phyloP scores from a whole-genome alignment of 169 alveolate genomes.

The Plasmodium coatneyi region DNA sequence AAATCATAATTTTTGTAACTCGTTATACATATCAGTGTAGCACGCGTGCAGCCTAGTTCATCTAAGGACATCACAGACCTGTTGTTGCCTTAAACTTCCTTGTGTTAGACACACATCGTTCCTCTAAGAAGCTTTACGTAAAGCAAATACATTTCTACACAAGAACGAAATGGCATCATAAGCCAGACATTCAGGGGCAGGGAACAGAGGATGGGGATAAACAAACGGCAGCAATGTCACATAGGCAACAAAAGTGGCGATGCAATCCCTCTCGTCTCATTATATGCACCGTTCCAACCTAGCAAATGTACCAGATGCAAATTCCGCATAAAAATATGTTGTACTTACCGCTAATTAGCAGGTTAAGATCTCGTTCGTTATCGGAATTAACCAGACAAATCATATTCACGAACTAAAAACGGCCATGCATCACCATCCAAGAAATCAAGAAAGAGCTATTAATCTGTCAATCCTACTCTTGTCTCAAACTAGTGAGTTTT shows the following conservation, averaged over 20 bases:
- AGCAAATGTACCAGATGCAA: not conserved
- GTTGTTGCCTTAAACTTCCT: conserved; percentile 93
- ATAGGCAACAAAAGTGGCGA: too few relatives aligned
- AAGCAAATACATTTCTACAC: conserved; percentile 31
- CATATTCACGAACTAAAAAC: conserved; percentile 90
- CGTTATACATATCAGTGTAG: conserved; percentile 91
- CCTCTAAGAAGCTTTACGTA: conserved; percentile 89
- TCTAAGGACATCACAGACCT: conserved; percentile 94
- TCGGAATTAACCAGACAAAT: conserved; percentile 84
- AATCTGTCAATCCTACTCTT: conserved; percentile 91
- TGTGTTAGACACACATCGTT: conserved; percentile 89
- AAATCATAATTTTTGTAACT: conserved; percentile 66
- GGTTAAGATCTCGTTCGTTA: conserved; percentile 96
- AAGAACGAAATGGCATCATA: not conserved
- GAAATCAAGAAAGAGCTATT: conserved; percentile 92
- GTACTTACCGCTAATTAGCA: conserved; percentile 89
- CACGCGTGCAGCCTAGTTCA: conserved; percentile 93
- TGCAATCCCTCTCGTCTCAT: too few relatives aligned
- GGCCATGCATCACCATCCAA: conserved; percentile 94
- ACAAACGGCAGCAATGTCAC: not conserved
- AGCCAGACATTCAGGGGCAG: not conserved
- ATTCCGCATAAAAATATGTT: conserved; percentile 64
- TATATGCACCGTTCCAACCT: too few relatives aligned
- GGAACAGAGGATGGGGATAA: not conserved
- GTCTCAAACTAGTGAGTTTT: conserved; percentile 92